Evolutionary conservation across 75 land plant genomes (phyloP).

Genomic region (Azolla pinnata): DNA sequence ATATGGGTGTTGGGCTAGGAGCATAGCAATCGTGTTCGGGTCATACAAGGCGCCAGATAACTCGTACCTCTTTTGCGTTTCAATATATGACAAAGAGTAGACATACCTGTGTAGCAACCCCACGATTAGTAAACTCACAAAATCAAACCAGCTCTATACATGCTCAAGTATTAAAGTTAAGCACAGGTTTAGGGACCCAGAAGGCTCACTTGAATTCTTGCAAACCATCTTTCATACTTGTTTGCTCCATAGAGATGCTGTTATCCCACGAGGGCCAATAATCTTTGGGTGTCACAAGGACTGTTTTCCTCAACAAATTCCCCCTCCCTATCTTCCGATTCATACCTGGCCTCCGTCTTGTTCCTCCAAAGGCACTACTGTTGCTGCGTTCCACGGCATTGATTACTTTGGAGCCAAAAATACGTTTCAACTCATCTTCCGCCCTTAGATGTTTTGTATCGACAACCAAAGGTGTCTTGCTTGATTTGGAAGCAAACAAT

Average conservation of each 20-base stretch:
- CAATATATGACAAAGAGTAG: slow-evolving; percentile 53
- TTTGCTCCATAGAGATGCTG: slow-evolving; percentile 79
- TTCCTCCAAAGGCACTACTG: slow-evolving; percentile 26
- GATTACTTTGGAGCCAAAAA: slow-evolving; percentile 94
- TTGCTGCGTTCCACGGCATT: slow-evolving; percentile 52
- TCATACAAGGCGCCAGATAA: slow-evolving; percentile 69
- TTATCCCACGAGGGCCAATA: slow-evolving; percentile 91
- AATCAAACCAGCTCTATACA: not conserved
- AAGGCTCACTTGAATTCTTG: slow-evolving; percentile 62
- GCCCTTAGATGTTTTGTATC: slow-evolving; percentile 73
- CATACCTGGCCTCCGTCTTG: slow-evolving; percentile 42
- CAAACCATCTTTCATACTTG: slow-evolving; percentile 58
- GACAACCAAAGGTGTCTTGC: slow-evolving; percentile 33
- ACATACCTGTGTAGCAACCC: slow-evolving; percentile 48
- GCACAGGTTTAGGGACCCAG: not conserved
- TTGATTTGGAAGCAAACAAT: not conserved
- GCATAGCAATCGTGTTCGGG: slow-evolving; percentile 57
- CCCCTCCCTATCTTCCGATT: slow-evolving; percentile 35
- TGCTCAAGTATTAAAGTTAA: not conserved
- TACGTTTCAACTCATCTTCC: slow-evolving; percentile 80
- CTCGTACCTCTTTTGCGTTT: slow-evolving; percentile 74
- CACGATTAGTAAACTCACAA: not conserved
- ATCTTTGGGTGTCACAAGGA: slow-evolving; percentile 56
- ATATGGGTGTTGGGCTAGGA: slow-evolving; percentile 62
- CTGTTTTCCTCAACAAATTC: slow-evolving; percentile 37